A percentile compares a stretch with the other conserved stretches of the same genome.
These are phyloP conservation scores for Cyclostephanos invisitatus DNA, from an alignment of 108 stramenopile genomes.

Conservation along the genomic window DNA sequence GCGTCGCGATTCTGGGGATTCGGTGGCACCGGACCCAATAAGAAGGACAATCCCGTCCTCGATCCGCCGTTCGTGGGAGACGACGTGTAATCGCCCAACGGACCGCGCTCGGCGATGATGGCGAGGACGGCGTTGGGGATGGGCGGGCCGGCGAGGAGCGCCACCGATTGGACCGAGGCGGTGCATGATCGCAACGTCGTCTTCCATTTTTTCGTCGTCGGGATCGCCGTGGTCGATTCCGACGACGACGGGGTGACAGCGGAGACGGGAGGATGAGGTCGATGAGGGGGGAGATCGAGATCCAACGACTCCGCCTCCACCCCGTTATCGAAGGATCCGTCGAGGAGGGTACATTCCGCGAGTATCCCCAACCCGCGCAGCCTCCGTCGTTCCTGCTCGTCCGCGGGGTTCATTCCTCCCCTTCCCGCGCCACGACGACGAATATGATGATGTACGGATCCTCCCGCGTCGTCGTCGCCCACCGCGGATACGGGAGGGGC, in stretches of 20 bases:
- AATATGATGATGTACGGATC: too few species aligned
- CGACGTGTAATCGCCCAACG: conserved; percentile 30
- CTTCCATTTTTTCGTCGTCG: conserved; percentile 12
- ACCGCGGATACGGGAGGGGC: conserved; percentile 12
- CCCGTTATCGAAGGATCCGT: conserved; percentile 47
- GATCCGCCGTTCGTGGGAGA: background rate
- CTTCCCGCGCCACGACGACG: background rate
- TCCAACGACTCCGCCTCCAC: conserved; percentile 15
- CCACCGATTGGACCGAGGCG: conserved; percentile 43
- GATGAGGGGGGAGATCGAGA: background rate
- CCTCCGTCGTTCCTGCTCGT: conserved; percentile 32
- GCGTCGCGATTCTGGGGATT: conserved; percentile 62
- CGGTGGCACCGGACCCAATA: conserved; percentile 52
- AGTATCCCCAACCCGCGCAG: conserved; percentile 32
- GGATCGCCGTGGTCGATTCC: conserved; percentile 17
- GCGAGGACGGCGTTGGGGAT: conserved; percentile 30
- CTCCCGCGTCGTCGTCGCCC: background rate
- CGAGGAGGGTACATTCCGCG: conserved; percentile 47
- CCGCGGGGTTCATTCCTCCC: background rate
- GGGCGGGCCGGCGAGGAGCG: conserved; percentile 35
- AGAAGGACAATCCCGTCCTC: conserved; percentile 52
- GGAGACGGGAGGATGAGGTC: conserved; percentile 7
- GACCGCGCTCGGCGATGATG: conserved; percentile 56
- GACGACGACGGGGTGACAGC: background rate
- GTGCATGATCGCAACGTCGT: conserved; percentile 16